Conservation (phyloP, 169 alveolate genomes). For the Sarcocystis neurona region DNA sequence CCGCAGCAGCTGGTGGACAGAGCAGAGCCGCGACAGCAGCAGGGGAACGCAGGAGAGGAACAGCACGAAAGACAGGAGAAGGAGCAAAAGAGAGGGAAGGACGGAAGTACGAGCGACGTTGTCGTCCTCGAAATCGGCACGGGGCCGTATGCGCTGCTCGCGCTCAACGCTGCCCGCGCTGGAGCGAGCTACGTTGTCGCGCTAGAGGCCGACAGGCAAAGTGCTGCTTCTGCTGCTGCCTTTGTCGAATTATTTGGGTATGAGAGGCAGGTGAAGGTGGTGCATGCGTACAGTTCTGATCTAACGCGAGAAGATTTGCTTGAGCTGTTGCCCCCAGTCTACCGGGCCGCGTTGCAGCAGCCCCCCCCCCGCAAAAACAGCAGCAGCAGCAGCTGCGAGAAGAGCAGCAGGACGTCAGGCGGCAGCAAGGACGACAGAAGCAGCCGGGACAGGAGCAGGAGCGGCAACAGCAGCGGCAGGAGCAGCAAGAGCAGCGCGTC, state of each 20-base stretch:
- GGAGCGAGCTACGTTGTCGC: conserved; percentile 52
- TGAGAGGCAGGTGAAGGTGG: neutral
- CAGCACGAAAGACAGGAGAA: neutral
- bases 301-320: neutral
- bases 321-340: neutral
- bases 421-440: neutral
- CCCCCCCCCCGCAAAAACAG: neutral
- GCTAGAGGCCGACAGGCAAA: conserved; percentile 45
- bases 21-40: neutral
- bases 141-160: conserved; percentile 61
- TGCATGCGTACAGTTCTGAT: conserved; percentile 43
- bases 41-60: neutral
- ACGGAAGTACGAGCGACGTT: neutral
- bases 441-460: conserved; percentile 19
- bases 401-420: neutral
- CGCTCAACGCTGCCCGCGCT: conserved; percentile 63
- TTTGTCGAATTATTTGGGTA: conserved; percentile 29
- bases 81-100: neutral
- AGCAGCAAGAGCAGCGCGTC: neutral
- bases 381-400: neutral
- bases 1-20: neutral
- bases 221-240: conserved; percentile 42
- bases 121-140: conserved; percentile 62
- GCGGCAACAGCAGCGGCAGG: conserved; percentile 1
- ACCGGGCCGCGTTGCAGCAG: neutral